These are phyloP conservation scores for Fusarium sublunatum DNA, from an alignment of 2,329 filamentous ascomycete genomes.

Conservation along the genomic window DNA sequence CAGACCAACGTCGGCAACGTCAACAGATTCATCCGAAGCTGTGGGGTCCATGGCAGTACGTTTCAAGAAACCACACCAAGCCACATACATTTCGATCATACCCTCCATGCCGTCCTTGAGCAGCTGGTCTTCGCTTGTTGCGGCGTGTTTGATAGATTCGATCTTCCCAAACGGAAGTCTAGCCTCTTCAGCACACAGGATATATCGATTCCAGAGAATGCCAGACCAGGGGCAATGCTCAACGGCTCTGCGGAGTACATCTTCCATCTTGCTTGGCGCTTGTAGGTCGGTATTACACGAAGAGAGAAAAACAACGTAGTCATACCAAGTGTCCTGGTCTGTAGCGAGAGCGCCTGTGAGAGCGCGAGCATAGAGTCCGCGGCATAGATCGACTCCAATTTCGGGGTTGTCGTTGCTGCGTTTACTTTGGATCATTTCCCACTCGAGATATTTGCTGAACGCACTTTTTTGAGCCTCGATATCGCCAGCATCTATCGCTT, in stretches of 20 bases:
- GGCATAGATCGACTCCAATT: slow-evolving; percentile 63
- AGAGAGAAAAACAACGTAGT: slow-evolving; percentile 81
- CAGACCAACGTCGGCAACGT: slow-evolving; percentile 91
- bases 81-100: slow-evolving; percentile 88
- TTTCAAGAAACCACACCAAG: slow-evolving; percentile 95
- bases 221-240: slow-evolving; percentile 95
- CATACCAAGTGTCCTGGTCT: slow-evolving; percentile 82
- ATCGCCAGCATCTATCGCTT: slow-evolving; percentile 67
- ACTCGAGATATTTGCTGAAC: slow-evolving; percentile 80
- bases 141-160: slow-evolving; percentile 89
- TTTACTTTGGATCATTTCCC: slow-evolving; percentile 77
- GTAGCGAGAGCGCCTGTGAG: slow-evolving; percentile 75
- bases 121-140: slow-evolving; percentile 85
- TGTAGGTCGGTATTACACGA: slow-evolving; percentile 55
- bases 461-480: slow-evolving; percentile 62
- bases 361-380: slow-evolving; percentile 82
- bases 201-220: slow-evolving; percentile 87
- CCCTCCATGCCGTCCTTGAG: slow-evolving; percentile 89
- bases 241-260: slow-evolving; percentile 83
- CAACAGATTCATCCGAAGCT: slow-evolving; percentile 82
- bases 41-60: slow-evolving; percentile 81
- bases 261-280: slow-evolving; percentile 64
- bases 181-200: slow-evolving; percentile 85
- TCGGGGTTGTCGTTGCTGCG: slow-evolving; percentile 59
- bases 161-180: slow-evolving; percentile 81